Conservation (phyloP, 108 stramenopile genomes). For the Pseudonitzschia multistriata region DNA sequence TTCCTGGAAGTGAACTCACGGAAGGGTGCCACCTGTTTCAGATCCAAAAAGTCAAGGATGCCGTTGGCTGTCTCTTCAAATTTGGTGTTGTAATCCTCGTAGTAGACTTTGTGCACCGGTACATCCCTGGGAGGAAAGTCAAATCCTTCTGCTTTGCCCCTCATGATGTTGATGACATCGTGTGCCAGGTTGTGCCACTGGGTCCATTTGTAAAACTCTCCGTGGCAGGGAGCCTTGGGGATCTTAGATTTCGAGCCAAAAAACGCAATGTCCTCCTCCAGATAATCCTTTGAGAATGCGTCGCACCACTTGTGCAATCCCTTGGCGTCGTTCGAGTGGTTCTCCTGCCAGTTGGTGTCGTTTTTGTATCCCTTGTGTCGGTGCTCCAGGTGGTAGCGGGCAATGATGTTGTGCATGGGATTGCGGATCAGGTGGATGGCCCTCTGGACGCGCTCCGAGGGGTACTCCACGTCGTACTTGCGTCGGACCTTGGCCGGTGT, state of each 20-base stretch:
- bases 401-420: slow-evolving; percentile 69
- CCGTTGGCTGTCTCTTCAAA: slow-evolving; percentile 47
- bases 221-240: slow-evolving; percentile 60
- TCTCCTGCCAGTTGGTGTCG: slow-evolving; percentile 20
- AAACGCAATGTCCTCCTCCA: slow-evolving; percentile 15
- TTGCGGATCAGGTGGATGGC: slow-evolving; percentile 69
- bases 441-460: slow-evolving; percentile 50
- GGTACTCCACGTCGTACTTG: slow-evolving; percentile 23
- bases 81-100: slow-evolving; percentile 70
- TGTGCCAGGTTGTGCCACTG: slow-evolving; percentile 88
- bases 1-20: slow-evolving; percentile 21
- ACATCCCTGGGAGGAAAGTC: slow-evolving; percentile 21
- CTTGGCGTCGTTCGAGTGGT: slow-evolving; percentile 26
- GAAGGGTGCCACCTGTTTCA: slow-evolving; percentile 26
- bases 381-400: slow-evolving; percentile 64
- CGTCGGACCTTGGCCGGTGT: not conserved
- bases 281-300: slow-evolving; percentile 9
- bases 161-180: slow-evolving; percentile 24
- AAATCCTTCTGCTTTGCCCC: not conserved
- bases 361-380: slow-evolving; percentile 31
- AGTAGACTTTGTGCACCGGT: slow-evolving; percentile 60
- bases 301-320: slow-evolving; percentile 50
- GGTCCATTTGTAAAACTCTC: slow-evolving; percentile 76
- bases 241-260: slow-evolving; percentile 32
- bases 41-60: slow-evolving; percentile 69